Evolutionary conservation across 306 rosid species (phyloP).

Genomic region (Fagus sylvatica): DNA sequence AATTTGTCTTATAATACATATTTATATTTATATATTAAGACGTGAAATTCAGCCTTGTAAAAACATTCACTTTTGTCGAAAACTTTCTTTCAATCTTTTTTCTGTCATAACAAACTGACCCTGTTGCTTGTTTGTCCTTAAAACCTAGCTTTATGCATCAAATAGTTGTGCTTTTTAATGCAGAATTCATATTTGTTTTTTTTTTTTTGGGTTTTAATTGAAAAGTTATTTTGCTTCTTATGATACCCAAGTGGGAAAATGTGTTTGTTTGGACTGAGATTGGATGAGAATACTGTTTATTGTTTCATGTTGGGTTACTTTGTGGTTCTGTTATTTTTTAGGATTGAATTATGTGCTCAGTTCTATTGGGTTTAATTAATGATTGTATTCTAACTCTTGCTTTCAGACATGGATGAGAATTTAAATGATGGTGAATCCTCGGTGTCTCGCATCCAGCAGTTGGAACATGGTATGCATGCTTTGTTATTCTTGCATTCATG

Average conservation of each 20-base stretch:
- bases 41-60: too few species aligned
- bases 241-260: neutral
- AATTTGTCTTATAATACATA: too few species aligned
- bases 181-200: neutral
- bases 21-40: too few species aligned
- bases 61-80: too few species aligned
- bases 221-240: too few species aligned
- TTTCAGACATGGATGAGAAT: constrained; percentile 46
- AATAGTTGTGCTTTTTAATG: neutral
- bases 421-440: constrained; percentile 35
- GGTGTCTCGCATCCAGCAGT: constrained; percentile 61
- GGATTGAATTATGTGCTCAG: constrained; percentile 2
- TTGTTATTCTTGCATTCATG: neutral
- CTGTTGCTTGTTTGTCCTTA: too few species aligned
- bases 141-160: too few species aligned
- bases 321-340: constrained; percentile 17
- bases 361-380: constrained; percentile 3
- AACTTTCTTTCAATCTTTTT: too few species aligned
- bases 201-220: too few species aligned
- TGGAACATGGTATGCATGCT: constrained; percentile 67
- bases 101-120: too few species aligned
- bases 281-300: neutral
- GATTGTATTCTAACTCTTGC: neutral
- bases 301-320: neutral
- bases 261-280: constrained; percentile 1